phyloP scores from a whole-genome alignment of 495 filamentous ascomycete species.

The Xylaria bambusicola region DNA sequence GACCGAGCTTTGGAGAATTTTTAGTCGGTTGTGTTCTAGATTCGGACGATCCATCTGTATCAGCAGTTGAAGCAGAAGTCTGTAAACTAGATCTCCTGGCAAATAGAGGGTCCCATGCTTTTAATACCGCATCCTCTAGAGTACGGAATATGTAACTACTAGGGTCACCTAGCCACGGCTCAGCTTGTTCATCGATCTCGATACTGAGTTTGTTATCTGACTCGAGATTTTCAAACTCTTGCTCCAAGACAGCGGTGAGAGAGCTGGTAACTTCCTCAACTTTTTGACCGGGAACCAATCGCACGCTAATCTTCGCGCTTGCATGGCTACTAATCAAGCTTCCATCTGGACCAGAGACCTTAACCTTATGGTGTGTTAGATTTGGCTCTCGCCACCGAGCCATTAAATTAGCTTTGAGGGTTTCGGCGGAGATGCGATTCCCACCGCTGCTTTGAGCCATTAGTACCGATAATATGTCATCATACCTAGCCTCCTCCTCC shows the following conservation, averaged over 20 bases:
- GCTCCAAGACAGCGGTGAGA: constrained; percentile 65
- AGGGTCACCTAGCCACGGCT: constrained; percentile 94
- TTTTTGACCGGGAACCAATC: constrained; percentile 90
- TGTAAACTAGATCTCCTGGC: constrained; percentile 14
- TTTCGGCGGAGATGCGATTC: constrained; percentile 60
- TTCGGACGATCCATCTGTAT: background rate
- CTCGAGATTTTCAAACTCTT: constrained; percentile 71
- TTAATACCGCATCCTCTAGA: constrained; percentile 80
- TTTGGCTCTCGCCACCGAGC: constrained; percentile 95
- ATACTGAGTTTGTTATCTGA: constrained; percentile 81
- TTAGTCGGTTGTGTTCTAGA: constrained; percentile 8
- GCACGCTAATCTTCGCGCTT: constrained; percentile 81
- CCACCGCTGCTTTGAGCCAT: constrained; percentile 64
- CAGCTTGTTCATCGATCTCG: constrained; percentile 85
- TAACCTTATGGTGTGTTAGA: constrained; percentile 88
- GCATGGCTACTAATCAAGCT: constrained; percentile 87
- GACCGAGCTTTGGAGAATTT: constrained; percentile 37
- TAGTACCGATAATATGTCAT: constrained; percentile 76
- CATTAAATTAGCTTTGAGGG: constrained; percentile 78
- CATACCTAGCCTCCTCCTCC: constrained; percentile 78
- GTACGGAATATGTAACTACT: constrained; percentile 89
- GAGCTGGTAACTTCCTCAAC: constrained; percentile 68
- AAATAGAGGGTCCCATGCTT: constrained; percentile 67
- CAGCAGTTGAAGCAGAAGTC: background rate
- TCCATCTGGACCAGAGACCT: constrained; percentile 82